Base-by-base conservation (phyloP, 2,329 filamentous ascomycete genomes). In the Colletotrichum lindemuthianum region DNA sequence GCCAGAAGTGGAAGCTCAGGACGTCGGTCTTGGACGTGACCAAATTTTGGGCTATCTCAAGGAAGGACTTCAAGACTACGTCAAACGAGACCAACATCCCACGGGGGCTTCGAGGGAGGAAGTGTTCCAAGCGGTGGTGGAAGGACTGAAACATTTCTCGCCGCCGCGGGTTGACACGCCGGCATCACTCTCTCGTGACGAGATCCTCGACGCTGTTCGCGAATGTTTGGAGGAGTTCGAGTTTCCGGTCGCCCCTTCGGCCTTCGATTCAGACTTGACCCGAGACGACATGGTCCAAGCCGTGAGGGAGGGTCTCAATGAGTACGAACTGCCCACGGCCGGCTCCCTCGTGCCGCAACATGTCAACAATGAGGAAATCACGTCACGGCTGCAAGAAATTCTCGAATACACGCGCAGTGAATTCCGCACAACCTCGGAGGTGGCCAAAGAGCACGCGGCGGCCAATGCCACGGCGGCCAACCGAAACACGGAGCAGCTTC, bases 211-310 rank as follows among this genome's bases (percentile, higher is more conserved):
- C 53, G 92, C 92, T 3, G 92, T 98, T 24, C 88, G 92, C 33
- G 92, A 97, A 75, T 96, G 92, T 67, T 81, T 98, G 4, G 92
- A 96, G 69, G 92, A 93, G 68, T 91, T 96, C 68, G 92, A 94
- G 72, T 92, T 92, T 69, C 89, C 90, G 1, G 81, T 88, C 24
- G 85, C 87, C 4, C 82, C 85, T 1, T 84, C 86, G 11, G 83
- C 84, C 34, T 75, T 83, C 24, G 81, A 82, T 8, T 79, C 77
- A 34, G 84, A 86, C n/a, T 74, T 89, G 37, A 87, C 85, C 0
- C 81, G 83, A 43, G 85, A 90, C 33, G 88, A 90, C 66, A 84
- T 91, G 78, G 74, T 90, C 24, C 81, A 88, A 61, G 88, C 88
- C 45, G 86, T 91, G 53, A 87, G 83, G 69, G 82, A 89, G 70